Base-by-base conservation (phyloP, 73 alveolate species). In the Paramecium tetraurelia region DNA sequence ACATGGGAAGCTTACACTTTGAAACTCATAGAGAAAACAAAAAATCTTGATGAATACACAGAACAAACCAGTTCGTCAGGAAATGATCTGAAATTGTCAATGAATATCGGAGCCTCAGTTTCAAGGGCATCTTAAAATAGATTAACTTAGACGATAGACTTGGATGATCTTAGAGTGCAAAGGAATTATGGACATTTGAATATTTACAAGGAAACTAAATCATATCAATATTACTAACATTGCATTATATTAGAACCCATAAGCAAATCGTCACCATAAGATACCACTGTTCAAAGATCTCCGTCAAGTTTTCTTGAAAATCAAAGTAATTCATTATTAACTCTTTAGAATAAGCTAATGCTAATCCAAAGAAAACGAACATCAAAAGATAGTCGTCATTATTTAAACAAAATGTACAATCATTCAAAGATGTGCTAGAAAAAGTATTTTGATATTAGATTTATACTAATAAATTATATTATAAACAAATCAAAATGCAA, bases 401-500 rank as follows among this genome's bases (percentile, higher is more conserved):
- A 53, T 53, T 53, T 18, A 53, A 53, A 53, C 21, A 53, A 4
- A 63, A 63, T 63, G 46, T 63, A 2, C 24, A 63, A 63, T 63
- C 84, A 1, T 63, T 63, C 27, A 63, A 63, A 33, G 84, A 63
- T 27, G 84, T 63, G 21, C 3, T 63, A 10, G 48, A 63, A 4
- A 63, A 63, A 63, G 84, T 85, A 36, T 21, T 48, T 58, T 85
- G 36, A 85, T 58, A 48, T 24, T 24, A 44, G 27, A 44, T 50
- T 31, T 59, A 76, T 46, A 41, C 24, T 16, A 58, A 33, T 63
- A 58, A 41, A 22, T 58, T 38, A 36, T 59, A 31, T 59, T 31
- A 57, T 41, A 48, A 57, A 50, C 40, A 27, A 59, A 59, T 89
- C 87, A 89, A 46, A 71, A 71, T 89, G 76, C 29, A 38, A 77